These are phyloP conservation scores for Auriscalpium microsporum DNA, from an alignment of 768 basidiomycete genomes.

Conservation along the genomic window DNA sequence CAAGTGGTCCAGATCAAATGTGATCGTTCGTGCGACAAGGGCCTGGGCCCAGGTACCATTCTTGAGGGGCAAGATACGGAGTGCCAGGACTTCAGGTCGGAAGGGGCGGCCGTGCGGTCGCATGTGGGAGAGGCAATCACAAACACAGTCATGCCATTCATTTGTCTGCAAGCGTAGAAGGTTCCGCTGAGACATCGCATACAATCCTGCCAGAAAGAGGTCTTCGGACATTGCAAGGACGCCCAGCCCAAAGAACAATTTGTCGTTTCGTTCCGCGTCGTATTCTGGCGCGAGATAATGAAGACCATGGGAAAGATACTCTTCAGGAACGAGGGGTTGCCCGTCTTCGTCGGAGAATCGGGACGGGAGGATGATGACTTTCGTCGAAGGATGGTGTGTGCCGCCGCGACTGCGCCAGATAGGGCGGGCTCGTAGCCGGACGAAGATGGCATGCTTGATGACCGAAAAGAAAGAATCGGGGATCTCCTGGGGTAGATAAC, in stretches of 20 bases:
- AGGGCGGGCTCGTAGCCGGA: slow-evolving; percentile 1
- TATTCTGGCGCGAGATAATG: slow-evolving; percentile 11
- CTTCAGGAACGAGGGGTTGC: slow-evolving; percentile 3
- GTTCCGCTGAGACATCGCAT: neutral
- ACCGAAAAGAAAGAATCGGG: slow-evolving; percentile 13
- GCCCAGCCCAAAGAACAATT: slow-evolving; percentile 6
- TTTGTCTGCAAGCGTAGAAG: neutral
- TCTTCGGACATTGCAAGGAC: slow-evolving; percentile 8
- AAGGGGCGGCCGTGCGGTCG: neutral
- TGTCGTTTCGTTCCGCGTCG: neutral
- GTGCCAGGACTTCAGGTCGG: neutral
- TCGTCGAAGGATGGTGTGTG: slow-evolving; percentile 4
- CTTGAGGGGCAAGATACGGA: slow-evolving; percentile 8
- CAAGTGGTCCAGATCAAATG: slow-evolving; percentile 2
- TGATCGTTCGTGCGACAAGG: neutral
- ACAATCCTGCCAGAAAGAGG: slow-evolving; percentile 3
- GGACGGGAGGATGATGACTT: slow-evolving; percentile 3
- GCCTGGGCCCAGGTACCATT: slow-evolving; percentile 4
- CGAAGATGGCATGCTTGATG: slow-evolving; percentile 4
- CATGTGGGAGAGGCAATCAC: neutral
- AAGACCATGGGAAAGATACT: neutral
- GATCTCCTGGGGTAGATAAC: slow-evolving; percentile 17
- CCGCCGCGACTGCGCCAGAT: slow-evolving; percentile 15
- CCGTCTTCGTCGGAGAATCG: neutral
- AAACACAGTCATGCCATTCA: slow-evolving; percentile 7